These are phyloP conservation scores for Aspergillus eucalypticola DNA, from an alignment of 2,329 filamentous ascomycete genomes.

Conservation along the genomic window DNA sequence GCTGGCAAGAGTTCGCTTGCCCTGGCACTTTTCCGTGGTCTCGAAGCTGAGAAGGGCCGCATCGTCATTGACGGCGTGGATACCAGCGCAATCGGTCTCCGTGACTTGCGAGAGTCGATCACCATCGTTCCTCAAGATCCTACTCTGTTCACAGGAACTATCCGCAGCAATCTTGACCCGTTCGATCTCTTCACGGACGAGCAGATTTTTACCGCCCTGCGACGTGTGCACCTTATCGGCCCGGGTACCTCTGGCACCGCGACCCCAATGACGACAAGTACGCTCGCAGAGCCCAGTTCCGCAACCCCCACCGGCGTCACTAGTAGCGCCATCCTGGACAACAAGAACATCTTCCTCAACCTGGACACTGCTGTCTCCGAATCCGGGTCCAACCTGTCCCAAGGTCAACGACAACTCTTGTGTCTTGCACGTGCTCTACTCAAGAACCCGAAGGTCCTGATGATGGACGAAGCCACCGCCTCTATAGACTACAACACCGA, in stretches of 20 bases:
- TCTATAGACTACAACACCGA: constrained; percentile 97
- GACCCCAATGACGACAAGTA: constrained; percentile 37
- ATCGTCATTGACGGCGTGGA: constrained; percentile 92
- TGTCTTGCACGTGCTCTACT: constrained; percentile 91
- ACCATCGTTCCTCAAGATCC: constrained; percentile 97
- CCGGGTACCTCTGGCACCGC: constrained; percentile 37
- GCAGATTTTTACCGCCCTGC: constrained; percentile 81
- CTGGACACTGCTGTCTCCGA: constrained; percentile 81
- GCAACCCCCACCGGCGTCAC: constrained; percentile 23
- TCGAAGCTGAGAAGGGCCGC: constrained; percentile 86
- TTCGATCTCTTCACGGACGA: constrained; percentile 88
- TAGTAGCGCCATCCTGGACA: constrained; percentile 54
- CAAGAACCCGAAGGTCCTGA: constrained; percentile 86
- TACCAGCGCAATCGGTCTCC: constrained; percentile 85
- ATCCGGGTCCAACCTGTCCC: constrained; percentile 90
- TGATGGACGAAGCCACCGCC: constrained; percentile 98
- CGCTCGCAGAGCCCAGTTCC: constrained; percentile 25
- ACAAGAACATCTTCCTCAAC: constrained; percentile 94
- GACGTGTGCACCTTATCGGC: constrained; percentile 80
- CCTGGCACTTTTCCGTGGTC: constrained; percentile 85
- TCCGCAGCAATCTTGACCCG: constrained; percentile 89
- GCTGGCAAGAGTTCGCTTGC: constrained; percentile 96
- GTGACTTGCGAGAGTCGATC: constrained; percentile 87
- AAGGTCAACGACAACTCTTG: constrained; percentile 91
- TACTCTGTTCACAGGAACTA: constrained; percentile 88